A percentile compares a stretch with the other conserved stretches of the same genome.
phyloP scores from a whole-genome alignment of 805 yeast genomes.

The Suhomyces canberraensis region DNA sequence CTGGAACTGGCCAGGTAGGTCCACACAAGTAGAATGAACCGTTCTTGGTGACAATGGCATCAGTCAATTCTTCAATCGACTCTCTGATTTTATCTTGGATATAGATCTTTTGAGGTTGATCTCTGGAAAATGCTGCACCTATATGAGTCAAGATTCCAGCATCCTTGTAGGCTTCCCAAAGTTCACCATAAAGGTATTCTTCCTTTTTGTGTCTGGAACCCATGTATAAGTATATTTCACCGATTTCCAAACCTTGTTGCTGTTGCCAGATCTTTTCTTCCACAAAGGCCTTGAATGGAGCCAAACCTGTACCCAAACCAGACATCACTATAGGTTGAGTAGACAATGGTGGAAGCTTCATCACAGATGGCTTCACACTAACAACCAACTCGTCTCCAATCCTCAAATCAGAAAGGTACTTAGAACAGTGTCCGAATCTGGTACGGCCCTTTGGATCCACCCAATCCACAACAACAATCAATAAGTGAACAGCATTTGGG shows the following conservation, averaged over 20 bases:
- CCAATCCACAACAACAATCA: slow-evolving; percentile 97
- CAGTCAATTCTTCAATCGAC: slow-evolving; percentile 65
- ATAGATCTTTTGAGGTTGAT: slow-evolving; percentile 90
- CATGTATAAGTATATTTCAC: slow-evolving; percentile 80
- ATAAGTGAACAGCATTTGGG: slow-evolving; percentile 84
- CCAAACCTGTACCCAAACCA: slow-evolving; percentile 96
- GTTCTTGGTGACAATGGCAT: slow-evolving; percentile 69
- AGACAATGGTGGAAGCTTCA: slow-evolving; percentile 88
- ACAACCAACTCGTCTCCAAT: slow-evolving; percentile 88
- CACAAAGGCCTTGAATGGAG: slow-evolving; percentile 96
- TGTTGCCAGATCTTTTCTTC: slow-evolving; percentile 95
- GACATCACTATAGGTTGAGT: slow-evolving; percentile 93
- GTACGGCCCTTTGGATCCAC: slow-evolving; percentile 77
- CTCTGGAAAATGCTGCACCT: slow-evolving; percentile 98
- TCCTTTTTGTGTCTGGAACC: slow-evolving; percentile 96
- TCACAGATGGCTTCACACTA: slow-evolving; percentile 92
- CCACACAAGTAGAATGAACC: slow-evolving; percentile 97
- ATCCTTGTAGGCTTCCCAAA: slow-evolving; percentile 94
- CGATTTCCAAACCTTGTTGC: slow-evolving; percentile 84
- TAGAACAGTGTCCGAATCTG: slow-evolving; percentile 93
- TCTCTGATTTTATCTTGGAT: slow-evolving; percentile 92
- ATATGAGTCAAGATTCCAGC: slow-evolving; percentile 91
- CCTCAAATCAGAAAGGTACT: slow-evolving; percentile 73
- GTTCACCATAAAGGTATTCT: slow-evolving; percentile 93
- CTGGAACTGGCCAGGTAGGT: slow-evolving; percentile 99